phyloP scores from a whole-genome alignment of 2,329 filamentous ascomycete species.

The Penicillium sp. region DNA sequence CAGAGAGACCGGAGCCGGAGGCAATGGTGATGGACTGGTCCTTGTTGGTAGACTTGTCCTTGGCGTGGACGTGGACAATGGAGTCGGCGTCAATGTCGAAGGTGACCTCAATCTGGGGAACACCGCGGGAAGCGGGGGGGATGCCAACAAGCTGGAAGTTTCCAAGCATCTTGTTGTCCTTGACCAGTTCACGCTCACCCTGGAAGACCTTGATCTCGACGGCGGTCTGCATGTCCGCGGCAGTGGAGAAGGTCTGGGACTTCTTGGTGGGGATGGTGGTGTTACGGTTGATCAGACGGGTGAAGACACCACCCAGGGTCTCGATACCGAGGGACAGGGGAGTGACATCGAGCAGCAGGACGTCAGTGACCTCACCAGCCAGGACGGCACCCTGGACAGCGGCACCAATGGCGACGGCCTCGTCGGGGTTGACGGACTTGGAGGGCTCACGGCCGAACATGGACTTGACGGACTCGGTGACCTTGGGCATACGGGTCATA shows the following conservation, averaged over 20 bases:
- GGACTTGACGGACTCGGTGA: constrained; percentile 91
- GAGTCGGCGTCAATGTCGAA: constrained; percentile 99
- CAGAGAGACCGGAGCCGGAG: constrained; percentile 94
- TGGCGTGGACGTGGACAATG: constrained; percentile 96
- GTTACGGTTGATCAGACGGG: constrained; percentile 97
- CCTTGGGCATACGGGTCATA: constrained; percentile 99
- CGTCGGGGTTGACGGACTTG: constrained; percentile 98
- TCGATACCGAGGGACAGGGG: constrained; percentile 97
- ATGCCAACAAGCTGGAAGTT: constrained; percentile 99
- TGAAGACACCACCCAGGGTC: constrained; percentile 97
- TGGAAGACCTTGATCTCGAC: constrained; percentile 99
- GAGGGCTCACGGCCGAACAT: constrained; percentile 96
- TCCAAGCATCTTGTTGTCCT: constrained; percentile 96
- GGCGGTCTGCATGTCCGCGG: constrained; percentile 96
- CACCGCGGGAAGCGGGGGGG: constrained; percentile 91
- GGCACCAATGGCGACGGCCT: constrained; percentile 96
- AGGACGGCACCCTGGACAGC: constrained; percentile 97
- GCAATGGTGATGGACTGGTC: constrained; percentile 99
- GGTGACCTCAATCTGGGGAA: constrained; percentile 95
- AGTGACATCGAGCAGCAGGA: constrained; percentile 92
- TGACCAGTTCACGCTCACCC: constrained; percentile 98
- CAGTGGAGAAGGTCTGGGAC: constrained; percentile 96
- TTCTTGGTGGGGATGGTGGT: constrained; percentile 99
- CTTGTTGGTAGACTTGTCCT: constrained; percentile 99
- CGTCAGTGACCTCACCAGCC: constrained; percentile 93